Evolutionary conservation across 306 rosid species (phyloP).

Genomic region (Glycyrrhiza uralensis): DNA sequence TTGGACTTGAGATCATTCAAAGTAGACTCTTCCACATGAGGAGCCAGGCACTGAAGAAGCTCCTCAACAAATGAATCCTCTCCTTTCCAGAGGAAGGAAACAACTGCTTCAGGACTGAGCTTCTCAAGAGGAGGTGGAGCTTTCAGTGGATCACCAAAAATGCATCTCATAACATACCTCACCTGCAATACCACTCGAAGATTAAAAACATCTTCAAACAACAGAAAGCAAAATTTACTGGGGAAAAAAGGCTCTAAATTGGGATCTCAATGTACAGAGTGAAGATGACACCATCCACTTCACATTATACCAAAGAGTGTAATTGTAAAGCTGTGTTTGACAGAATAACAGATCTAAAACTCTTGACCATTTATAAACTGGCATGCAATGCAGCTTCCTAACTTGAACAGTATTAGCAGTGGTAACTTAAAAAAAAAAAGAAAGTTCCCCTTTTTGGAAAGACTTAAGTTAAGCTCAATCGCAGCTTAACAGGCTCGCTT

Average conservation of each 20-base stretch:
- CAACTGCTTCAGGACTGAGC: conserved; percentile 77
- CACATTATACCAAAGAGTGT: neutral
- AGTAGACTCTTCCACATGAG: conserved; percentile 61
- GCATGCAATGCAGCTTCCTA: neutral
- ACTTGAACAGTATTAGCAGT: neutral
- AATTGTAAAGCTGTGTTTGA: neutral
- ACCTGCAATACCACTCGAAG: conserved; percentile 49
- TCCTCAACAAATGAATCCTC: conserved; percentile 92
- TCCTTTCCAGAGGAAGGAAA: conserved; percentile 85
- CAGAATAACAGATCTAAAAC: neutral
- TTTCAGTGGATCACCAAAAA: conserved; percentile 82
- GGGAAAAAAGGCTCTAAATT: neutral
- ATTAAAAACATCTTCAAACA: conserved; percentile 15
- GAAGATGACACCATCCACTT: neutral
- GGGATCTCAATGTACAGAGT: conserved; percentile 2
- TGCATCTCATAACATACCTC: conserved; percentile 87
- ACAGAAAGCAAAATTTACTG: conserved; percentile 19
- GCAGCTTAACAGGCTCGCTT: too few species aligned
- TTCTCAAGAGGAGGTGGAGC: conserved; percentile 97
- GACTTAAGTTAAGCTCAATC: too few species aligned
- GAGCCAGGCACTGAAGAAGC: conserved; percentile 74
- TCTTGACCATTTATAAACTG: conserved; percentile 13
- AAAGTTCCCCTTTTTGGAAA: too few species aligned
- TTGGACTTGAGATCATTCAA: conserved; percentile 69
- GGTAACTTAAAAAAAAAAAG: too few species aligned